Conservation (phyloP, 2,329 filamentous ascomycete genomes). For the Myriosclerotinia scirpicola region DNA sequence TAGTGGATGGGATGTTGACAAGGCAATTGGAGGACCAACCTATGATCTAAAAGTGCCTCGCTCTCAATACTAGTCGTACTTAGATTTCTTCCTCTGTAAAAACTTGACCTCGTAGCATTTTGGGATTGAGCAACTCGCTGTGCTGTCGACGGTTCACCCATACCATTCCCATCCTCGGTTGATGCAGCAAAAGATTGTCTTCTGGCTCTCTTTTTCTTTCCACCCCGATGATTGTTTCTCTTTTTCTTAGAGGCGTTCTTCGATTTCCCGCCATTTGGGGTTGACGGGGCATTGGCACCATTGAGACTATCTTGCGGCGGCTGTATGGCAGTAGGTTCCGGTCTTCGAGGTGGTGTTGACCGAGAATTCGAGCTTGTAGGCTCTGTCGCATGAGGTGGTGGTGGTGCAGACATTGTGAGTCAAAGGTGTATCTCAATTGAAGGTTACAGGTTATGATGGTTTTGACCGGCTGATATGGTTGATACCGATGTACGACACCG, state of each 20-base stretch:
- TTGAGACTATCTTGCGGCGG: conserved; percentile 22
- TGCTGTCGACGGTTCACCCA: conserved; percentile 39
- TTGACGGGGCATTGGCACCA: conserved; percentile 29
- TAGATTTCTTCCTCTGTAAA: conserved; percentile 58
- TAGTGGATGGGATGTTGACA: conserved; percentile 25
- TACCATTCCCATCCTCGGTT: conserved; percentile 49
- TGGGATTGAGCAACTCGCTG: conserved; percentile 40
- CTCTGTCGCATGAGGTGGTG: conserved; percentile 26
- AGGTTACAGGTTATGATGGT: neutral
- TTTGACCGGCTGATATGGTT: neutral
- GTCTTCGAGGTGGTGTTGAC: conserved; percentile 27
- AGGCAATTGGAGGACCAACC: conserved; percentile 49
- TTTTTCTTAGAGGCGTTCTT: conserved; percentile 52
- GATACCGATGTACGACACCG: neutral
- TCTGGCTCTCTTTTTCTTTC: conserved; percentile 74
- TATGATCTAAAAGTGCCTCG: conserved; percentile 82
- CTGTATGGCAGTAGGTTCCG: conserved; percentile 36
- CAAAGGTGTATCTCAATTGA: neutral
- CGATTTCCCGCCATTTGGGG: conserved; percentile 25
- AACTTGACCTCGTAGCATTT: conserved; percentile 41
- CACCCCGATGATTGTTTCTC: conserved; percentile 71
- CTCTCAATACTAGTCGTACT: conserved; percentile 90
- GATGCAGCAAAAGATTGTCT: conserved; percentile 77
- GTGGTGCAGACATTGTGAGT: conserved; percentile 32
- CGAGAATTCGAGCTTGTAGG: conserved; percentile 25